phyloP scores from a whole-genome alignment of 2,329 filamentous ascomycete species.

The Xylaria sp. region DNA sequence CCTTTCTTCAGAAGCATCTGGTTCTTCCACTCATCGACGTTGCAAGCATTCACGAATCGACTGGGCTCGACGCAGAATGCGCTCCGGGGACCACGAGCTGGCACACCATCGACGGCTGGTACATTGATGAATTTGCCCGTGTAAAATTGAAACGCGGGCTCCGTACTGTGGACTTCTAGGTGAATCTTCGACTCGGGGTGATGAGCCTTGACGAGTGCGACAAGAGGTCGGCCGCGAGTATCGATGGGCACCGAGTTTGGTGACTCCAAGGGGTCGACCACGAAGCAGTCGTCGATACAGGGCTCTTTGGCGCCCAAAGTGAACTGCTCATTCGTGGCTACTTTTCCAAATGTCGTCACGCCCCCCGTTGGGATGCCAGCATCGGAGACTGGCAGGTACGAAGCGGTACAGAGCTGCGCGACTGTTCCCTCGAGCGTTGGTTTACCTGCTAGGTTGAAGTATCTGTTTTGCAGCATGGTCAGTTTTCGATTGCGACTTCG shows the following conservation, averaged over 20 bases:
- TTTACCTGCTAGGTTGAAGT: slow-evolving; percentile 59
- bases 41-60: slow-evolving; percentile 83
- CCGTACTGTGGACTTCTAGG: slow-evolving; percentile 82
- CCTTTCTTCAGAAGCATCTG: slow-evolving; percentile 82
- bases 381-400: slow-evolving; percentile 68
- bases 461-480: slow-evolving; percentile 35
- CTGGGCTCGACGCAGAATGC: slow-evolving; percentile 92
- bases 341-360: slow-evolving; percentile 58
- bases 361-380: slow-evolving; percentile 67
- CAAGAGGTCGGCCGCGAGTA: slow-evolving; percentile 58
- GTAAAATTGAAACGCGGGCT: slow-evolving; percentile 97
- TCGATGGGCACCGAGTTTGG: slow-evolving; percentile 58
- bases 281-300: slow-evolving; percentile 85
- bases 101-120: slow-evolving; percentile 56
- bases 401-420: slow-evolving; percentile 61
- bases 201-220: slow-evolving; percentile 63
- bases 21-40: slow-evolving; percentile 70
- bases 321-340: slow-evolving; percentile 64
- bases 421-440: slow-evolving; percentile 50
- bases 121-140: slow-evolving; percentile 82
- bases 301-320: slow-evolving; percentile 65
- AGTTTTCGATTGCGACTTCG: neutral
- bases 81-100: slow-evolving; percentile 60
- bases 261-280: slow-evolving; percentile 56
- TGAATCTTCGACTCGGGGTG: slow-evolving; percentile 72